Conservation (phyloP, 1,284 basidiomycete genomes). For the Tetrapyrgos nigripes region DNA sequence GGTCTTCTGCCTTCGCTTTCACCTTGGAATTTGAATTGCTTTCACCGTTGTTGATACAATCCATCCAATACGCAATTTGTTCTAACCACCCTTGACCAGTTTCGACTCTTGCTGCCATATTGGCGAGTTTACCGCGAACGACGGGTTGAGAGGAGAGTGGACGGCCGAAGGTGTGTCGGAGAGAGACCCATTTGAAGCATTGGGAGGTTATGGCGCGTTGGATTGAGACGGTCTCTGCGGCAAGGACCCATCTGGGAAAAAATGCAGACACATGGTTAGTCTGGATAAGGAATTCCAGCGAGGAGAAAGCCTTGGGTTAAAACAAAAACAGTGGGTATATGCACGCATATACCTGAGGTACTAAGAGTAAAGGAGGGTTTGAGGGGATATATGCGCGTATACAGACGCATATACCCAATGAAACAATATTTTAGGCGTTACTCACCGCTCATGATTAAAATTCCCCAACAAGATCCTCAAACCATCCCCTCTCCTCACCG, state of each 20-base stretch:
- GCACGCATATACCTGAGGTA: too few relatives aligned
- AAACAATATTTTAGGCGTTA: neutral
- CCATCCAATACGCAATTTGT: slow-evolving; percentile 83
- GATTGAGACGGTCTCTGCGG: slow-evolving; percentile 42
- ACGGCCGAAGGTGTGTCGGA: slow-evolving; percentile 77
- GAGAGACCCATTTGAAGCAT: slow-evolving; percentile 58
- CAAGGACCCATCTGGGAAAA: slow-evolving; percentile 27
- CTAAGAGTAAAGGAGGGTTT: too few relatives aligned
- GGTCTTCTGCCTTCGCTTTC: slow-evolving; percentile 44
- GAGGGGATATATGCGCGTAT: too few relatives aligned
- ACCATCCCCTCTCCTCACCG: slow-evolving; percentile 51
- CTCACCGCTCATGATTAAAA: slow-evolving; percentile 58
- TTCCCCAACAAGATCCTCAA: slow-evolving; percentile 69
- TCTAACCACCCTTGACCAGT: slow-evolving; percentile 82
- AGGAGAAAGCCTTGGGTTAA: neutral
- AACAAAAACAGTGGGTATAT: too few relatives aligned
- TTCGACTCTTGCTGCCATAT: slow-evolving; percentile 80
- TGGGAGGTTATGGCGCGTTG: slow-evolving; percentile 68
- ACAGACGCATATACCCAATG: too few relatives aligned
- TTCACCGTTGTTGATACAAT: slow-evolving; percentile 60
- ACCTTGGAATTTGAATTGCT: slow-evolving; percentile 28
- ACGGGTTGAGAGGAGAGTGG: slow-evolving; percentile 80
- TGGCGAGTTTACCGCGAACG: slow-evolving; percentile 78
- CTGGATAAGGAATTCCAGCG: too few relatives aligned
- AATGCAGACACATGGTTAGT: neutral